phyloP scores from a whole-genome alignment of 441 rosid genomes.

The Sinapis alba region DNA sequence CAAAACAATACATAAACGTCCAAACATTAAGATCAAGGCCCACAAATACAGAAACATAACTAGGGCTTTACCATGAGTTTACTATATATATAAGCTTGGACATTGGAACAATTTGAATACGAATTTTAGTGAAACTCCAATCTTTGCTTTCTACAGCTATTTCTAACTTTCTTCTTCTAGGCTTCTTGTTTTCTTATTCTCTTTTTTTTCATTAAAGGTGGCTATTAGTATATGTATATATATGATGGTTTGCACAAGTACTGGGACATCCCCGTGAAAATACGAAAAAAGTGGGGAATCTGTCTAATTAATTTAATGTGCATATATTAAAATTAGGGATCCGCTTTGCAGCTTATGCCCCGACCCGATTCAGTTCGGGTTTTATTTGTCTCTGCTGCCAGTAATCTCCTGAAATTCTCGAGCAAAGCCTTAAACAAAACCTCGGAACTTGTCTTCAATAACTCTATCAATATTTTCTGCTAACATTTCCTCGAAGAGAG shows the following conservation, averaged over 20 bases:
- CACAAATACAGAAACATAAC: neutral
- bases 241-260: slow-evolving; percentile 34
- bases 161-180: neutral
- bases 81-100: neutral
- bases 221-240: neutral
- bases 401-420: slow-evolving; percentile 33
- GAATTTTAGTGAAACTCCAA: neutral
- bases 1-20: neutral
- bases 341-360: slow-evolving; percentile 43
- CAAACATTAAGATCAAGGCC: neutral
- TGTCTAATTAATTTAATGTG: slow-evolving; percentile 39
- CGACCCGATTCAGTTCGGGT: slow-evolving; percentile 17
- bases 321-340: slow-evolving; percentile 39
- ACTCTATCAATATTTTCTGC: too few relatives aligned
- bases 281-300: slow-evolving; percentile 27
- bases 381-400: slow-evolving; percentile 36
- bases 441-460: too few relatives aligned
- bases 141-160: neutral
- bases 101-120: neutral
- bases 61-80: slow-evolving; percentile 10
- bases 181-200: neutral
- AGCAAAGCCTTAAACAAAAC: too few relatives aligned
- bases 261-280: slow-evolving; percentile 37
- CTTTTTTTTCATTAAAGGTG: neutral
- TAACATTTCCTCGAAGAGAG: too few relatives aligned